These are phyloP conservation scores for Aureobasidium sp. DNA, from an alignment of 2,329 filamentous ascomycete species.

Conservation along the genomic window DNA sequence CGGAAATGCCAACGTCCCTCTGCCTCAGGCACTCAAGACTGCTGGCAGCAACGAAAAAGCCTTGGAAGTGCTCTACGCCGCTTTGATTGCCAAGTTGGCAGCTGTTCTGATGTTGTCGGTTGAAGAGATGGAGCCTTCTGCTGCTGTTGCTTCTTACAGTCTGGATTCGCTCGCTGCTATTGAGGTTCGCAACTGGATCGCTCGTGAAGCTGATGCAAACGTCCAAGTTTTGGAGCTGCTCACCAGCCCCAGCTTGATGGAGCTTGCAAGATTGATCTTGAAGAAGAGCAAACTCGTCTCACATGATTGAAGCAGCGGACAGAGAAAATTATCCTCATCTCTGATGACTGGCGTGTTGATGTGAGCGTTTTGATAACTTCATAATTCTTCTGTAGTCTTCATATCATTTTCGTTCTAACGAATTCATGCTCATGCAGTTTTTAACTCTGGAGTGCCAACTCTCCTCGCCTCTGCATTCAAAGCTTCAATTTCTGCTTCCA, in stretches of 20 bases:
- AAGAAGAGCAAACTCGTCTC: slow-evolving; percentile 6
- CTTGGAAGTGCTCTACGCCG: not conserved
- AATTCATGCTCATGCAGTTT: too few species aligned
- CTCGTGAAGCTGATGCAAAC: slow-evolving; percentile 1
- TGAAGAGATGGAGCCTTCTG: slow-evolving; percentile 10
- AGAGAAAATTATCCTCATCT: too few species aligned
- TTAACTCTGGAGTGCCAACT: slow-evolving; percentile 30
- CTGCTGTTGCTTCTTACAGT: slow-evolving; percentile 14
- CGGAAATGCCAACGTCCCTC: not conserved
- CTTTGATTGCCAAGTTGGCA: slow-evolving; percentile 8
- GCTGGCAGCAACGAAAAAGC: not conserved
- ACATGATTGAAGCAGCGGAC: not conserved
- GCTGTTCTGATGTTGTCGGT: not conserved
- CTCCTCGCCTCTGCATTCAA: slow-evolving; percentile 45
- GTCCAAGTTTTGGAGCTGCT: slow-evolving; percentile 5
- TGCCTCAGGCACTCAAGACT: not conserved
- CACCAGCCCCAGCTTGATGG: slow-evolving; percentile 1
- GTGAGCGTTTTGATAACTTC: too few species aligned
- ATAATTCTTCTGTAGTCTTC: too few species aligned
- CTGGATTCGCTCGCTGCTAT: slow-evolving; percentile 19
- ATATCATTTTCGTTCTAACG: too few species aligned
- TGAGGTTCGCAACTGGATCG: slow-evolving; percentile 16
- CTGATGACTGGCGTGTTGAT: too few species aligned
- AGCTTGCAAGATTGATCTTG: slow-evolving; percentile 3
- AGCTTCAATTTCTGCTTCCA: slow-evolving; percentile 41